Base-by-base conservation (phyloP, 2,329 filamentous ascomycete genomes). In the Aspergillus clavatus region DNA sequence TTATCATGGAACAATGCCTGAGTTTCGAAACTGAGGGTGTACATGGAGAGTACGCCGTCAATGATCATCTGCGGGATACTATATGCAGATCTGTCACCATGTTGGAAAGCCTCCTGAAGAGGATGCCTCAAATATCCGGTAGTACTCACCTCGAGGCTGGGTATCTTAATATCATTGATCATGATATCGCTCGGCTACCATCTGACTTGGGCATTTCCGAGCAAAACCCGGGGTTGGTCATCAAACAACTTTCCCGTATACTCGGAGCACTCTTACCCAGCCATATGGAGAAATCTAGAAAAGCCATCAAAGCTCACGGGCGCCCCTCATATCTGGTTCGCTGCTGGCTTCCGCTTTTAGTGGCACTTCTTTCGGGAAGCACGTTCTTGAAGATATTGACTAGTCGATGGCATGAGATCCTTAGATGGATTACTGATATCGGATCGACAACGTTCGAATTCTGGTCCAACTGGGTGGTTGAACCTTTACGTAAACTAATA, bases 391-490 rank as follows among this genome's bases (percentile, higher is more conserved):
- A 84, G 18, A 80, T 97, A 28, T 68, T 94, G 23, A 75, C 86
- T 48, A 87, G 84, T 60, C 79, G 83, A 41, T 82, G 81, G 57
- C 84, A 85, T 16, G 87, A 91, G 54, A 84, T 98, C 16, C 54
- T 87, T 21, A 76, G 81, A 38, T 96, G 90, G 89, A 74, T 95
- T 36, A 75, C 78, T 27, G 86, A 93, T 52, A 71, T 95, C 21
- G 91, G 89, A 6, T 72, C 74, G 1, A 98, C 93, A 0, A 72
- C 83, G 1, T 78, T 87, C 43, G 91, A 95, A 66, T 98, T 98
- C 63, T 96, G 90, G 87, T 76, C 83, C 48, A 98, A 98, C 65
- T 98, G 93, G 93, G 86, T 98, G 3, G 73, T 98, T 8, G 86
- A 95, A 53, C 93, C 93, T 0, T 76, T 82, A 1, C 82, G 82